A percentile compares a stretch with the other conserved stretches of the same genome.
Conservation (phyloP, 495 filamentous ascomycete species). For the Rusavskia elegans region DNA sequence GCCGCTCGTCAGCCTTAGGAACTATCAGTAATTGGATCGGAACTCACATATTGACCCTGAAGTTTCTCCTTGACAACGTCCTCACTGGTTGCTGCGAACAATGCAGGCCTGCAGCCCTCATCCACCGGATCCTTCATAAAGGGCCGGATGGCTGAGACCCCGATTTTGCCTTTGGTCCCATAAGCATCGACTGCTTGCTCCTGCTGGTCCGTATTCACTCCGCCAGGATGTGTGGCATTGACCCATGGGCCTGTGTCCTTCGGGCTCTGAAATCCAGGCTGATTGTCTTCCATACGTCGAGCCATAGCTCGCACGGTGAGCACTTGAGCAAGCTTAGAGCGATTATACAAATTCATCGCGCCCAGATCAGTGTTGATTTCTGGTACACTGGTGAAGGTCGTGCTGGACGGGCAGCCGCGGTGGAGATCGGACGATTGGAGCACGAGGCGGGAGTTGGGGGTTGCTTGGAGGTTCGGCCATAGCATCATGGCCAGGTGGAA, state of each 20-base stretch:
- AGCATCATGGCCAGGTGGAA: conserved; percentile 25
- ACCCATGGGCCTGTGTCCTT: conserved; percentile 20
- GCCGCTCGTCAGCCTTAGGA: background rate
- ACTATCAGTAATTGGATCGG: background rate
- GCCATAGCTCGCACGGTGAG: conserved; percentile 26
- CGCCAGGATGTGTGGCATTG: conserved; percentile 34
- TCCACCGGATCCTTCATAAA: conserved; percentile 36
- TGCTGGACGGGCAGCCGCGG: conserved; percentile 24
- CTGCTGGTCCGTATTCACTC: conserved; percentile 31
- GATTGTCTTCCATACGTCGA: conserved; percentile 16
- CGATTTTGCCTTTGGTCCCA: conserved; percentile 25
- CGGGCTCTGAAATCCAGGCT: conserved; percentile 18
- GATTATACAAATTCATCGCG: conserved; percentile 32
- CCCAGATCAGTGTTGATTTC: conserved; percentile 42
- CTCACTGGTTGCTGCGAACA: conserved; percentile 32
- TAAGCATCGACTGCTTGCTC: conserved; percentile 38
- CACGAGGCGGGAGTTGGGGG: conserved; percentile 26
- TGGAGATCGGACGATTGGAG: conserved; percentile 40
- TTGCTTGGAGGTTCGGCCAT: conserved; percentile 20
- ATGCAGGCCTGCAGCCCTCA: conserved; percentile 27
- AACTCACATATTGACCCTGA: conserved; percentile 29
- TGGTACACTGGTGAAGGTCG: conserved; percentile 28
- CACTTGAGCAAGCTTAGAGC: conserved; percentile 40
- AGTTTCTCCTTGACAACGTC: conserved; percentile 28
- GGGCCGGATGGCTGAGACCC: conserved; percentile 21